Percentiles rank a stretch among this genome's conserved stretches.
Evolutionary conservation across 441 rosid species (phyloP).

Genomic region (Jatropha multifida): DNA sequence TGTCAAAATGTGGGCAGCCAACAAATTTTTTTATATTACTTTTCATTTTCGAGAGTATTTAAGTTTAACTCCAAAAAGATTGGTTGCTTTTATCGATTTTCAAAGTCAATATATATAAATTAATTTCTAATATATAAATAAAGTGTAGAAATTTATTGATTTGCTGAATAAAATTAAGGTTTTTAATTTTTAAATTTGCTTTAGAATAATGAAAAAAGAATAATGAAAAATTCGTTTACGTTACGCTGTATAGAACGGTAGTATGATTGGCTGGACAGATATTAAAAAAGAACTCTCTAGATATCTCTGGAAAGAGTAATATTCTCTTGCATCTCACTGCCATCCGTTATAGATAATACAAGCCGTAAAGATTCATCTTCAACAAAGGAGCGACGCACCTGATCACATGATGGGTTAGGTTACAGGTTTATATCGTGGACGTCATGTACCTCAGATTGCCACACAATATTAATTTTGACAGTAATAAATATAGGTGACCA

Average conservation of each 20-base stretch:
- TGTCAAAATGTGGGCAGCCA: too few species aligned
- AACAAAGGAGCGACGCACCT: fast-evolving
- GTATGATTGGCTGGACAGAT: neutral
- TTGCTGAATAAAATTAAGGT: neutral
- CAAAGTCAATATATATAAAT: too few species aligned
- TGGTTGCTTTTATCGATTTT: too few species aligned
- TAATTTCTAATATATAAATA: too few species aligned
- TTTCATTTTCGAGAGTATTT: too few species aligned
- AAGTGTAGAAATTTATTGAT: neutral
- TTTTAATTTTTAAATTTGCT: too few species aligned
- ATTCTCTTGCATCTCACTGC: neutral
- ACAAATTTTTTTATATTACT: too few species aligned
- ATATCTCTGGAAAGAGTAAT: neutral
- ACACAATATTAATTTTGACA: neutral
- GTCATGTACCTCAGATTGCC: neutral
- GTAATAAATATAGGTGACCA: slow-evolving; percentile 15
- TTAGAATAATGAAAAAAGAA: too few species aligned
- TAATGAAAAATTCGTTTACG: neutral
- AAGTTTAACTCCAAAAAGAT: too few species aligned
- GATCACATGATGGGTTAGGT: neutral
- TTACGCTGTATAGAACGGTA: neutral
- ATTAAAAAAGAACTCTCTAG: neutral
- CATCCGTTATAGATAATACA: neutral
- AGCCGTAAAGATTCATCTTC: neutral
- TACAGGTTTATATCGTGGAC: neutral